Evolutionary conservation across 2,329 filamentous ascomycete genomes (phyloP), one percentile per base, ranked within the genome.

Genomic region (Beauveria brongniartii): DNA sequence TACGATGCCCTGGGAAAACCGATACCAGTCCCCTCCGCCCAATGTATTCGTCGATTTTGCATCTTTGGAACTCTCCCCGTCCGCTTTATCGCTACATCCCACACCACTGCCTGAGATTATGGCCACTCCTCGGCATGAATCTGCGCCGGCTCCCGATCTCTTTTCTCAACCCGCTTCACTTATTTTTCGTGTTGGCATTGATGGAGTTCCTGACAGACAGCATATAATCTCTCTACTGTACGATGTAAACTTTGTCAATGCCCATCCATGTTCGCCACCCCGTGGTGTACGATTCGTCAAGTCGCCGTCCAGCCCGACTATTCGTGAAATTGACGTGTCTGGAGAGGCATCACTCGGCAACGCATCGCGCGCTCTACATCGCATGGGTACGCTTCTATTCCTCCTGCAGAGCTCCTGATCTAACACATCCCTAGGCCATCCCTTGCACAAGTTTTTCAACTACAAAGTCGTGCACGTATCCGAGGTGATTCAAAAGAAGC

Each of bases 231-330:
- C 77, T 1, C 70, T 89, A 10, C 71, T 73, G 6, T 81, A 84
- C 64, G 85, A 88, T 62, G 78, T 87, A 24, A 81, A 81, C 65
- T 88, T 88, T 68, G 82, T 87, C 20, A 87, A 86, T 1, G 84
- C 84, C 0, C 84, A 87, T 65, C 86, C 86, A 0, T 89, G 86
- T 66, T 78, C 82, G 5, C 80, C 82, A 1, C 84, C 83, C 1
- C 77, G 78, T 55, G 77, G 80, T 60, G 80, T 84, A 2, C 81
- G 79, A 63, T 80, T 86, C 59, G 68, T 87, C 55, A 84, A 82
- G 68, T 83, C 83, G 16, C 81, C 83, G 0, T 79, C 80, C 1
- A 86, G 82, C 67, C 82, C 84, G 22, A 83, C 80, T 1, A 83
- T 84, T 57, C 81, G 81, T 66, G 80, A 84, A 62, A 79, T 81